Evolutionary conservation across 257 asterid species (phyloP).

Genomic region (Ophiorrhiza pumila): DNA sequence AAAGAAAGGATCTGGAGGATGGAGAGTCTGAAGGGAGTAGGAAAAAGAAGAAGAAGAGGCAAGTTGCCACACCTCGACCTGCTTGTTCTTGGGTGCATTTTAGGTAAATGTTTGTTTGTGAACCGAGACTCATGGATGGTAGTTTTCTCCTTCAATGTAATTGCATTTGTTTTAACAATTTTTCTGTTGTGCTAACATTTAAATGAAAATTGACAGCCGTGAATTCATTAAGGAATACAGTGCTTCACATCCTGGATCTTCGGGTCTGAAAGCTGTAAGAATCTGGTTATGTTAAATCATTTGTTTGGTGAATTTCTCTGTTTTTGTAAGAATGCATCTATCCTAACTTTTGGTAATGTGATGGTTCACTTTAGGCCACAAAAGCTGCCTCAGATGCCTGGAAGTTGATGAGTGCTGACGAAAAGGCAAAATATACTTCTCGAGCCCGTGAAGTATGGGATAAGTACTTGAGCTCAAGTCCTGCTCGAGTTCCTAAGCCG

Average conservation of each 20-base stretch:
- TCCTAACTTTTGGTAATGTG: not conserved
- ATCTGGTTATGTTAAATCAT: constrained; percentile 21
- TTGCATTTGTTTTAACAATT: not conserved
- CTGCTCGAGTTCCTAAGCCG: constrained; percentile 82
- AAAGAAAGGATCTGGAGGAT: constrained; percentile 59
- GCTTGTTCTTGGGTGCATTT: constrained; percentile 99
- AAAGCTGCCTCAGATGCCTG: constrained; percentile 99
- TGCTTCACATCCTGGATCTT: constrained; percentile 91
- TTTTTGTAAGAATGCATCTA: constrained; percentile 2
- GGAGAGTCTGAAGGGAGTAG: constrained; percentile 63
- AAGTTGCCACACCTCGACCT: constrained; percentile 73
- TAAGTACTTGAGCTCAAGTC: constrained; percentile 73
- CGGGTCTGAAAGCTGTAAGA: constrained; percentile 87
- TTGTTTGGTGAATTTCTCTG: not conserved
- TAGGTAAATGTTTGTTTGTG: constrained; percentile 47
- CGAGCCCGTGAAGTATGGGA: constrained; percentile 99
- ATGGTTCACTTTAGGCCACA: constrained; percentile 64
- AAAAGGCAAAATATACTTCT: constrained; percentile 82
- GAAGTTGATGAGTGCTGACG: constrained; percentile 89
- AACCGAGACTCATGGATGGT: not conserved
- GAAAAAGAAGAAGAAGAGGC: constrained; percentile 78
- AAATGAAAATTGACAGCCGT: constrained; percentile 48
- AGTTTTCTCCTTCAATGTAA: not conserved
- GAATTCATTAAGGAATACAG: constrained; percentile 93
- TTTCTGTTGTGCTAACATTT: constrained; percentile 19